Conservation (phyloP, 116 monocot genomes). For the Papilionanthe hybrid region DNA sequence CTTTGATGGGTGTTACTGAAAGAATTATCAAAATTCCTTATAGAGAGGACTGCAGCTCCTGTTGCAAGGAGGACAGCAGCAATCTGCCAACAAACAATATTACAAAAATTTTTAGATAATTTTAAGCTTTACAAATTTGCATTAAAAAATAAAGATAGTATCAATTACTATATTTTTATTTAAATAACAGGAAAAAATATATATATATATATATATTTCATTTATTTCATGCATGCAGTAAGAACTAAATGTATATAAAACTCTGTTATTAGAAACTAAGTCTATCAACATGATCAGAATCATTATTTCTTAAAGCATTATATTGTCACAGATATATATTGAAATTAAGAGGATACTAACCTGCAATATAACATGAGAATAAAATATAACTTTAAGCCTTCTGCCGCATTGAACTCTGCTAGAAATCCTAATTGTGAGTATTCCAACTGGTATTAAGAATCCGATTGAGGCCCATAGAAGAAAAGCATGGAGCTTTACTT, state of each 20-base stretch:
- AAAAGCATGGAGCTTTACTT: constrained; percentile 70
- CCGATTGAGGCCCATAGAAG: constrained; percentile 80
- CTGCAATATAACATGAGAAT: constrained; percentile 71
- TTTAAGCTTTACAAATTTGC: too few relatives aligned
- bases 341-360: constrained; percentile 13
- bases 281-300: too few relatives aligned
- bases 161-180: too few relatives aligned
- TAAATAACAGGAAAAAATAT: too few relatives aligned
- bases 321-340: not conserved
- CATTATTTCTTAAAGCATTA: not conserved
- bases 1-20: constrained; percentile 78
- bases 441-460: constrained; percentile 76
- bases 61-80: constrained; percentile 50
- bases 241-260: too few relatives aligned
- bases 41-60: constrained; percentile 43
- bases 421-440: constrained; percentile 58
- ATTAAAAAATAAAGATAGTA: too few relatives aligned
- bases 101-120: too few relatives aligned
- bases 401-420: constrained; percentile 30
- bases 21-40: constrained; percentile 69
- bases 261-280: too few relatives aligned
- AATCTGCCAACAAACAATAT: constrained; percentile 26
- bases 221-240: too few relatives aligned
- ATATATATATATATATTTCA: too few relatives aligned
- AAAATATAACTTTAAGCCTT: constrained; percentile 51